Percentiles rank a stretch among this genome's conserved stretches.
Evolutionary conservation across 1,284 basidiomycete genomes (phyloP).

Genomic region (Bothia castanella): DNA sequence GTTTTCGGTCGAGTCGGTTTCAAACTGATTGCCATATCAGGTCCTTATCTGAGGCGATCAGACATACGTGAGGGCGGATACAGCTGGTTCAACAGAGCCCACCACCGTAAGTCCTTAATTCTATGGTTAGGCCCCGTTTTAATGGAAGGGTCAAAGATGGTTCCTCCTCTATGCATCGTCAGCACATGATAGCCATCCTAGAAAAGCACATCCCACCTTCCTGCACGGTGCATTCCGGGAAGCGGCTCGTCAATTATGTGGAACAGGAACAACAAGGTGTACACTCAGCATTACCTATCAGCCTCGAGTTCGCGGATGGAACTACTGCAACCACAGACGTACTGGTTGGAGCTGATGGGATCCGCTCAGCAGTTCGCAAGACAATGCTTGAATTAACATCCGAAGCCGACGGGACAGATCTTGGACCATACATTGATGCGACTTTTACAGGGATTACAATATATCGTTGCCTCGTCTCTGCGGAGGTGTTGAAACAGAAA

Average conservation of each 20-base stretch:
- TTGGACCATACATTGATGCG: constrained; percentile 19
- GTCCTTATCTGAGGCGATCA: constrained; percentile 8
- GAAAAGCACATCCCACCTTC: constrained; percentile 21
- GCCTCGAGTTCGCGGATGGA: constrained; percentile 22
- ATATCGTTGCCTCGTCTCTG: constrained; percentile 21
- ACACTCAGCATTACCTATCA: not conserved
- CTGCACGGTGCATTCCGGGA: constrained; percentile 21
- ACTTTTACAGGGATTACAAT: constrained; percentile 19
- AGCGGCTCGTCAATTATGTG: constrained; percentile 19
- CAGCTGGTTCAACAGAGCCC: constrained; percentile 13
- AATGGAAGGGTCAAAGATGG: constrained; percentile 5
- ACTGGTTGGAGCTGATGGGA: constrained; percentile 12
- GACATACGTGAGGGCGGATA: constrained; percentile 24
- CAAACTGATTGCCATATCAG: not conserved
- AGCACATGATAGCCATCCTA: constrained; percentile 22
- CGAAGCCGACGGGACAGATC: not conserved
- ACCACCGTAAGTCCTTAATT: constrained; percentile 8
- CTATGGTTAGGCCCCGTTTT: not conserved
- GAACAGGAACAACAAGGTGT: constrained; percentile 3
- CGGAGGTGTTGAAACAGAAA: constrained; percentile 11
- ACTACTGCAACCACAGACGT: constrained; percentile 19
- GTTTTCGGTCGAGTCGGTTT: not conserved
- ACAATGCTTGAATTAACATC: constrained; percentile 18
- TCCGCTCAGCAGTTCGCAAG: constrained; percentile 23
- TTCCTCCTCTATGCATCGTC: constrained; percentile 20